A percentile compares a stretch with the other conserved stretches of the same genome.
Evolutionary conservation across 768 basidiomycete species (phyloP).

Genomic region (Podaxis sp.): DNA sequence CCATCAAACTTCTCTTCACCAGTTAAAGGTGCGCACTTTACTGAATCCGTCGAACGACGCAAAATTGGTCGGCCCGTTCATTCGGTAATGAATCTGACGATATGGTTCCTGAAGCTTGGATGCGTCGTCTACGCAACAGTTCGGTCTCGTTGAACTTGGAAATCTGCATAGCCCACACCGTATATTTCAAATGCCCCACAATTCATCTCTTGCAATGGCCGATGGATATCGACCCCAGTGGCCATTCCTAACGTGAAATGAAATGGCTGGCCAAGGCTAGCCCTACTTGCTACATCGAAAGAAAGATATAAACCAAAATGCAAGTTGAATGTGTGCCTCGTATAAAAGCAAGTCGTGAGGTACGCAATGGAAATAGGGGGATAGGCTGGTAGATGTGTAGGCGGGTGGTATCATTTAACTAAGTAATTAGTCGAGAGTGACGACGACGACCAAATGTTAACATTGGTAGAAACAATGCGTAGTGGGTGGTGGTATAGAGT

Average conservation of each 20-base stretch:
- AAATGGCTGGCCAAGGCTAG: no score
- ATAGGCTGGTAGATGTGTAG: not conserved
- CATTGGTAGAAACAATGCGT: not conserved
- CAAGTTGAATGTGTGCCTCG: no score
- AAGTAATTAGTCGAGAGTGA: not conserved
- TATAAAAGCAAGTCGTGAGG: no score
- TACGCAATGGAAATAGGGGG: not conserved
- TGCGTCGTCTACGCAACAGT: not conserved
- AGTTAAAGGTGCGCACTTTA: no score
- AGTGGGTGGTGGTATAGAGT: not conserved
- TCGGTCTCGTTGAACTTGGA: not conserved
- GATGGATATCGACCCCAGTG: no score
- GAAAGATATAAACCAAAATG: no score
- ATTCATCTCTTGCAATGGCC: not conserved
- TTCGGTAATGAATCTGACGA: no score
- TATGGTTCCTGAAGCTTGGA: no score
- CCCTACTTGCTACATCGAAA: no score
- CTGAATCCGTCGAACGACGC: no score
- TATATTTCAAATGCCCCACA: not conserved
- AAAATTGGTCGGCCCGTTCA: no score
- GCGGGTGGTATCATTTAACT: not conserved
- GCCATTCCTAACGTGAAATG: no score
- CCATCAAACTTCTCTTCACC: not conserved
- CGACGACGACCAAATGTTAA: not conserved
- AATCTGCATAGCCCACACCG: not conserved